Percentiles rank a stretch among this genome's conserved stretches.
These are phyloP conservation scores for Elaeis guineensis DNA, from an alignment of 176 grass and related monocot species.

Conservation along the genomic window DNA sequence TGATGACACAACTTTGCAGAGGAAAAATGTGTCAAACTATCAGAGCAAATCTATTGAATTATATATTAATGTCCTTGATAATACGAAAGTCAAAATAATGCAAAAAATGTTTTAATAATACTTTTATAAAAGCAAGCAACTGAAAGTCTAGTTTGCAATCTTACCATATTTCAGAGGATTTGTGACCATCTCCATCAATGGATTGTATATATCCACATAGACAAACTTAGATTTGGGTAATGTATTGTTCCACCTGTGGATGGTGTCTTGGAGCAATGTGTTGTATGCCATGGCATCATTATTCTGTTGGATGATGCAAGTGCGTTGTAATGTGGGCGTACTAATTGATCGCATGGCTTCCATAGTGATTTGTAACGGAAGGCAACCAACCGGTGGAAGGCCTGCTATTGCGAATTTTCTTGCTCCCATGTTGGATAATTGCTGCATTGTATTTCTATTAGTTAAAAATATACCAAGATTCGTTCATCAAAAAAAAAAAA, in stretches of 20 bases:
- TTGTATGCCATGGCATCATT: conserved; percentile 27
- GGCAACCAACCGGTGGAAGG: conserved; percentile 50
- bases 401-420: conserved; percentile 36
- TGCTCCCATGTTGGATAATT: conserved; percentile 31
- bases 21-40: no score
- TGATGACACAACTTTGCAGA: no score
- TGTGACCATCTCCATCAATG: conserved; percentile 36
- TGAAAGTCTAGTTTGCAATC: neutral
- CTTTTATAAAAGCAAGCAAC: no score
- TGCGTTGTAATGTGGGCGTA: neutral
- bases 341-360: neutral
- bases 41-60: no score
- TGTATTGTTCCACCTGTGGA: conserved; percentile 14
- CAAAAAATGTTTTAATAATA: no score
- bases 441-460: conserved; percentile 13
- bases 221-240: conserved; percentile 9
- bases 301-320: conserved; percentile 25
- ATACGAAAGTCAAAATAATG: no score
- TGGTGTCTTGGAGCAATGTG: conserved; percentile 19
- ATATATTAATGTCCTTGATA: no score
- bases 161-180: conserved; percentile 41
- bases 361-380: conserved; percentile 31
- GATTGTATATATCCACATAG: conserved; percentile 36
- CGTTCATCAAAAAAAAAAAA: no score
- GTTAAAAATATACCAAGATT: no score